phyloP scores from a whole-genome alignment of 2,329 filamentous ascomycete genomes.

The Penicillium sp. region DNA sequence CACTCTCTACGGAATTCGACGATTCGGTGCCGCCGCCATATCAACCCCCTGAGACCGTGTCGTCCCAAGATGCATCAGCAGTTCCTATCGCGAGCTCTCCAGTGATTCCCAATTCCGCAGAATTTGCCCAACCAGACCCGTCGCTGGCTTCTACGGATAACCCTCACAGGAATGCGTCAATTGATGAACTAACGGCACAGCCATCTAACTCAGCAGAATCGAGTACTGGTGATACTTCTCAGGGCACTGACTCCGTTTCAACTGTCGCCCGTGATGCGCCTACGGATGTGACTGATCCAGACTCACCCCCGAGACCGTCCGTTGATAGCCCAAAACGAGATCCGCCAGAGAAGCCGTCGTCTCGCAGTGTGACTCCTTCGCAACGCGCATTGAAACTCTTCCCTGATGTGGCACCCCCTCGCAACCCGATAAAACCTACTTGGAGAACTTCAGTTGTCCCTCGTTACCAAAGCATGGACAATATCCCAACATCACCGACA shows the following conservation, averaged over 20 bases:
- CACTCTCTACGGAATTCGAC: slow-evolving; percentile 25
- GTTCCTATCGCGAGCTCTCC: slow-evolving; percentile 4
- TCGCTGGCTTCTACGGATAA: slow-evolving; percentile 10
- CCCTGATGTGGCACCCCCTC: slow-evolving; percentile 33
- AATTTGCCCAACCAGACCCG: slow-evolving; percentile 1
- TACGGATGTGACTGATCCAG: neutral
- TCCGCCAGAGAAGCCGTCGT: slow-evolving; percentile 8
- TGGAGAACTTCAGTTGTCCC: slow-evolving; percentile 23
- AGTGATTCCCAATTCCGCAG: slow-evolving; percentile 1
- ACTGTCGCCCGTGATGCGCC: neutral
- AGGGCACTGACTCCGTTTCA: neutral
- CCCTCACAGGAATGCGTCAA: slow-evolving; percentile 8
- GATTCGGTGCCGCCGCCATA: slow-evolving; percentile 25
- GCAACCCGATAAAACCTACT: slow-evolving; percentile 29
- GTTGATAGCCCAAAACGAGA: slow-evolving; percentile 6
- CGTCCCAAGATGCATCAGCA: slow-evolving; percentile 8
- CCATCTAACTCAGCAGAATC: slow-evolving; percentile 11
- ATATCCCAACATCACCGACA: neutral
- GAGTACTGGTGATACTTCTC: slow-evolving; percentile 3
- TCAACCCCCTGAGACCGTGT: slow-evolving; percentile 4
- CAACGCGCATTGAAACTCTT: slow-evolving; percentile 32
- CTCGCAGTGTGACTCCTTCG: slow-evolving; percentile 13
- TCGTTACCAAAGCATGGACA: slow-evolving; percentile 16
- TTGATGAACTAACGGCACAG: slow-evolving; percentile 9
- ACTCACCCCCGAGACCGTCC: neutral